Conservation (phyloP, 768 basidiomycete species). For the Trametes gibbosa region DNA sequence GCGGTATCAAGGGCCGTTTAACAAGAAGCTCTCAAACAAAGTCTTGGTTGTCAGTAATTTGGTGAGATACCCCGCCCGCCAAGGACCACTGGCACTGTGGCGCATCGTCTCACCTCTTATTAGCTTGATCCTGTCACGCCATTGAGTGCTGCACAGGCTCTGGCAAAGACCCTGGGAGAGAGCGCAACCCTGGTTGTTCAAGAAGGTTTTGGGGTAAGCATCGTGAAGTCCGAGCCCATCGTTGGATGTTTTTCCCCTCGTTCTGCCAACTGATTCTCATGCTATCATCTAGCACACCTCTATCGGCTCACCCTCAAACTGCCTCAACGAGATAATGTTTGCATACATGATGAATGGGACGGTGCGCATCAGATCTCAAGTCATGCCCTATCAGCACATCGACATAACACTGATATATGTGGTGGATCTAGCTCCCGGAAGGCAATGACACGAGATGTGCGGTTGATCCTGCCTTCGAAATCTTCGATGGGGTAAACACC, state of each 20-base stretch:
- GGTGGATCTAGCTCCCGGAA: not conserved
- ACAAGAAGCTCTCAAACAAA: not conserved
- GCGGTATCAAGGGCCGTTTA: conserved; percentile 1
- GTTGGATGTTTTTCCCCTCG: no score
- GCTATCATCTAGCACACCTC: conserved; percentile 1
- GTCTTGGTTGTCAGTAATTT: not conserved
- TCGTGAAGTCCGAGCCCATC: no score
- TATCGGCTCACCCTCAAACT: not conserved
- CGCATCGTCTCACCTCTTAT: no score
- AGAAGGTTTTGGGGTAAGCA: not conserved
- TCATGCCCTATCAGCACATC: no score
- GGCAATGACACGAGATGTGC: not conserved
- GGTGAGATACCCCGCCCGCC: no score
- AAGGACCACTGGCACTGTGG: no score
- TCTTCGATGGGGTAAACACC: conserved; percentile 6
- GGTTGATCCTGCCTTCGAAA: conserved; percentile 4
- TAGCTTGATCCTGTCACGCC: conserved; percentile 1
- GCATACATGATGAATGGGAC: conserved; percentile 3
- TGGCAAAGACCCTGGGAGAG: not conserved
- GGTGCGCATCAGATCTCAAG: not conserved
- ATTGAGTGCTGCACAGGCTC: not conserved
- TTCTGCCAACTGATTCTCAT: no score
- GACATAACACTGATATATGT: no score
- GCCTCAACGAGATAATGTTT: not conserved
- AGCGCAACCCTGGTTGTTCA: not conserved